Conservation (phyloP, 768 basidiomycete species). For the Leccinum ochraceum region DNA sequence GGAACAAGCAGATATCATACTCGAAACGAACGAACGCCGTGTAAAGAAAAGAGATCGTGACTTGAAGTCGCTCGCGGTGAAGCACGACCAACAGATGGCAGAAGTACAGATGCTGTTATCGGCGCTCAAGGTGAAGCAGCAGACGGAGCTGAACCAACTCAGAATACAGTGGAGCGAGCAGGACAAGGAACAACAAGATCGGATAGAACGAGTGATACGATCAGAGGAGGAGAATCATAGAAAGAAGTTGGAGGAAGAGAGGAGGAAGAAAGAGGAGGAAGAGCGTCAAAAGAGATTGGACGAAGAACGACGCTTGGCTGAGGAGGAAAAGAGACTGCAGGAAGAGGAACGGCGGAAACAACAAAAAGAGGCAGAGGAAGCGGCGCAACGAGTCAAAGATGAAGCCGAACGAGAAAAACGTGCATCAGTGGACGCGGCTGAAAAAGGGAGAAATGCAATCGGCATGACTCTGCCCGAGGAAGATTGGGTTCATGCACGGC, state of each 20-base stretch:
- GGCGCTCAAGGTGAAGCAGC: slow-evolving; percentile 43
- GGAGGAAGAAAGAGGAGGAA: slow-evolving; percentile 48
- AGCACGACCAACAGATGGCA: slow-evolving; percentile 50
- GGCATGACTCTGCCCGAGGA: slow-evolving; percentile 58
- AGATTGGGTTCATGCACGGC: slow-evolving; percentile 64
- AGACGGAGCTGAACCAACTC: slow-evolving; percentile 47
- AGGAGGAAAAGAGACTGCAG: slow-evolving; percentile 42
- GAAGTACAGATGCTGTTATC: slow-evolving; percentile 52
- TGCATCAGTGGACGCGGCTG: slow-evolving; percentile 39
- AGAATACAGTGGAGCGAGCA: slow-evolving; percentile 47
- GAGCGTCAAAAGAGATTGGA: slow-evolving; percentile 50
- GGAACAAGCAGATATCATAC: slow-evolving; percentile 24
- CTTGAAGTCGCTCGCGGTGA: slow-evolving; percentile 36
- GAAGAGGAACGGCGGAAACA: slow-evolving; percentile 44
- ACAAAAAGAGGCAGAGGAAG: slow-evolving; percentile 35
- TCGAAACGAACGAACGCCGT: slow-evolving; percentile 21
- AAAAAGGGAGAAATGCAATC: slow-evolving; percentile 41
- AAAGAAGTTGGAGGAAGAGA: slow-evolving; percentile 55
- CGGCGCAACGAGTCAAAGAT: slow-evolving; percentile 33
- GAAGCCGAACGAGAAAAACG: slow-evolving; percentile 37
- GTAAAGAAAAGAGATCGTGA: slow-evolving; percentile 11
- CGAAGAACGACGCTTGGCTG: slow-evolving; percentile 44
- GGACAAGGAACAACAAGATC: slow-evolving; percentile 48
- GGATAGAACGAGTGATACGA: slow-evolving; percentile 64
- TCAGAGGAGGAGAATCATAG: slow-evolving; percentile 61